Evolutionary conservation across 2,329 filamentous ascomycete species (phyloP).

Genomic region (Talaromyces sp.): DNA sequence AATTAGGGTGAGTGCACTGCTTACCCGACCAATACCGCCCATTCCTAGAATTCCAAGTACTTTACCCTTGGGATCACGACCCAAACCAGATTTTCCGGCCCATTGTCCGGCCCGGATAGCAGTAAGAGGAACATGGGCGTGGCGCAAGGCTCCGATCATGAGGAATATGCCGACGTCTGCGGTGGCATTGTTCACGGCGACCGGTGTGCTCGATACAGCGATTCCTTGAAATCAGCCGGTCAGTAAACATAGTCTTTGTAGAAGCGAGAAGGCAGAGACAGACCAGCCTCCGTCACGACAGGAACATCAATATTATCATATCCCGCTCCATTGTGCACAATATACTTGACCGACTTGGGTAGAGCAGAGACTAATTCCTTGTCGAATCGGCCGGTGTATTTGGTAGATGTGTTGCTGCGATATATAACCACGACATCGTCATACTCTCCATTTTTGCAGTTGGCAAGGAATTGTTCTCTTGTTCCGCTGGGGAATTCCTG

Average conservation of each 20-base stretch:
- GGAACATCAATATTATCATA: slow-evolving; percentile 60
- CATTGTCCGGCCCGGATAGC: slow-evolving; percentile 43
- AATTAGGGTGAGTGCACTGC: not conserved
- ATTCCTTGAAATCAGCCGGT: slow-evolving; percentile 28
- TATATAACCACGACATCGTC: slow-evolving; percentile 57
- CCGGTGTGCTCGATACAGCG: slow-evolving; percentile 45
- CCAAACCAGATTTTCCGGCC: slow-evolving; percentile 41
- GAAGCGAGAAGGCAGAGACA: not conserved
- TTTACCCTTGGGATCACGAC: slow-evolving; percentile 47
- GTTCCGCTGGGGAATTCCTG: slow-evolving; percentile 53
- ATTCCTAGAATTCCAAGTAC: slow-evolving; percentile 47
- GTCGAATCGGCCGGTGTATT: slow-evolving; percentile 48
- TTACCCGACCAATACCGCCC: slow-evolving; percentile 48
- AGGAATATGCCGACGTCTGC: slow-evolving; percentile 48
- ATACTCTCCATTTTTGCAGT: slow-evolving; percentile 54
- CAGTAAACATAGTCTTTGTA: not conserved
- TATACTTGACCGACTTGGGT: slow-evolving; percentile 47
- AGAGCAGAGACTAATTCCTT: slow-evolving; percentile 46
- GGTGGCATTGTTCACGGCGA: slow-evolving; percentile 47
- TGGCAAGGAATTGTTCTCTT: slow-evolving; percentile 54
- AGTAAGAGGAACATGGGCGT: slow-evolving; percentile 41
- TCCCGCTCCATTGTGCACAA: slow-evolving; percentile 56
- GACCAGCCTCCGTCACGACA: slow-evolving; percentile 48
- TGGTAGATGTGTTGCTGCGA: slow-evolving; percentile 57
- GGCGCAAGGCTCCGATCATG: slow-evolving; percentile 47